Base-by-base conservation (phyloP, 441 rosid species). In the Monsonia emarginata region DNA sequence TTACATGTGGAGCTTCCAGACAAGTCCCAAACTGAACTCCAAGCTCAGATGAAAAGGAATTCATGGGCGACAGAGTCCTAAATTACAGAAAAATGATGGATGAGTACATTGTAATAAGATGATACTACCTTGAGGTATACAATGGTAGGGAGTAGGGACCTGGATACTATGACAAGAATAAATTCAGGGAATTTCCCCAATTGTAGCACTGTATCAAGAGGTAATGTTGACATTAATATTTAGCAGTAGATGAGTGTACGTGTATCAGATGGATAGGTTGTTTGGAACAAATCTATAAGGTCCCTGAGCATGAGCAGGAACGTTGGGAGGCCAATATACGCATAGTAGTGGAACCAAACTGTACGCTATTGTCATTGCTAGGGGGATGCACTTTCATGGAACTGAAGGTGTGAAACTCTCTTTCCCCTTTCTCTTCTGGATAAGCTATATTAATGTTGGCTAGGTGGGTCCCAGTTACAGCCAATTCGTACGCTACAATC, bases 1-100 rank as follows among this genome's bases (percentile, higher is more conserved):
- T 83, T 68, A 94, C 94, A 80, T 94, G 99, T 62, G 99, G 97
- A 78, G 99, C 99, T 82, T 94, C 97, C 79, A 94, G 72, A 81
- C 75, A 86, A 76, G 91, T 86, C 70, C 96, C 97, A 80, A 94
- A 94, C 72, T 85, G 89, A 73, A 89, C 85, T 71, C 96, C 97
- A 69, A 91, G 96, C 81, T 91, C 97, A 65, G 96, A 89, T 52
- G 96, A 84, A 83, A 94, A 94, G 72, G 99, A 94, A 78, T 77
- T 85, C 86, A 85, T 81, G 7, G 99, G 99, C 69, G 97, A 91
- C 64, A 94, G 79, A 34, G 99, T 91, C 83, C 99, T 94, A 75
- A 42, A 72, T 65, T 65, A 71, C 48, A 72, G 67, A 57, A 65
- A 57, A 68, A 25, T 60, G 46, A 63, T 67, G 30, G 40, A 61